phyloP scores from a whole-genome alignment of 140 eudicot genomes.

The Bidens hawaiensis region DNA sequence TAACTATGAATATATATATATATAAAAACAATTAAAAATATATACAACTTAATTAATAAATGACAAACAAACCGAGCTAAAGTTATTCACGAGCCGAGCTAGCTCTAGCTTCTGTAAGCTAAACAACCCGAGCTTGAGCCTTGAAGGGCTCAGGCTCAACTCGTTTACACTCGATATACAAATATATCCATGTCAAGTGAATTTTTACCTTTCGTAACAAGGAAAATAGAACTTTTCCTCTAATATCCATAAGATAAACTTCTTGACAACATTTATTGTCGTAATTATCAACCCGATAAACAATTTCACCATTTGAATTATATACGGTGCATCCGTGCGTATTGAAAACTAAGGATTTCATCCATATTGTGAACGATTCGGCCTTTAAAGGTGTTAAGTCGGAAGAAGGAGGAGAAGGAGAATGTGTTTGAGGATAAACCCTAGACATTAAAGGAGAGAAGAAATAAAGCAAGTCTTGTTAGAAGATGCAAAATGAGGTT shows the following conservation, averaged over 20 bases:
- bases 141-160: no score
- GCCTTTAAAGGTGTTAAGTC: constrained; percentile 22
- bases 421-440: constrained; percentile 38
- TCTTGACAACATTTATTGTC: constrained; percentile 42
- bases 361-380: constrained; percentile 60
- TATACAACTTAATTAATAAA: no score
- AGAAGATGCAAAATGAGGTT: constrained; percentile 12
- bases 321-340: constrained; percentile 65
- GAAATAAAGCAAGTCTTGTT: constrained; percentile 19
- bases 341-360: constrained; percentile 67
- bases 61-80: no score
- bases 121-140: no score
- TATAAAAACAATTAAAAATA: no score
- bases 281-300: constrained; percentile 61
- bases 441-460: constrained; percentile 41
- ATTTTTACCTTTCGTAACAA: constrained; percentile 40
- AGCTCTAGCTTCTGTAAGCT: no score
- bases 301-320: constrained; percentile 47
- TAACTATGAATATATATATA: no score
- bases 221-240: constrained; percentile 50
- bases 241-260: constrained; percentile 57
- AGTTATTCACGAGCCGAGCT: no score
- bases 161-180: no score
- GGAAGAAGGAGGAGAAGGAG: constrained; percentile 13
- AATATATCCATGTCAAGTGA: neutral